phyloP scores from a whole-genome alignment of 192 early-diverging fungal genomes.

The Coemansia guatemalensis region DNA sequence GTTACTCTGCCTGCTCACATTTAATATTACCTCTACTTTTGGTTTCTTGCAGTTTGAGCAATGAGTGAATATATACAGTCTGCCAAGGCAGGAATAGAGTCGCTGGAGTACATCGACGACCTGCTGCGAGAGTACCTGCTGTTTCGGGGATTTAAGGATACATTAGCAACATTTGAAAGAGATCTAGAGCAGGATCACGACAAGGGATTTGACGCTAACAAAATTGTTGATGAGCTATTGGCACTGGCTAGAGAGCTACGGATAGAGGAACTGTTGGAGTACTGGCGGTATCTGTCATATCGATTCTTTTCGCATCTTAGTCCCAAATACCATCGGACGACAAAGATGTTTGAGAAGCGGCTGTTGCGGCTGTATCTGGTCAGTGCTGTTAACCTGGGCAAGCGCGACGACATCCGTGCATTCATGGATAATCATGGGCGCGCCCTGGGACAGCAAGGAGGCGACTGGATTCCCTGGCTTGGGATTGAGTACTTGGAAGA shows the following conservation, averaged over 20 bases:
- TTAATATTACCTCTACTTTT: background rate
- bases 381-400: conserved; percentile 22
- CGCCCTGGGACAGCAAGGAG: conserved; percentile 44
- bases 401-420: conserved; percentile 23
- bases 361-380: conserved; percentile 51
- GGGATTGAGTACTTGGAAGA: conserved; percentile 47
- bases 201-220: conserved; percentile 41
- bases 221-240: conserved; percentile 42
- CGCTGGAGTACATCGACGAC: conserved; percentile 49
- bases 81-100: conserved; percentile 52
- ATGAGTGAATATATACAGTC: conserved; percentile 38
- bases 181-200: conserved; percentile 43
- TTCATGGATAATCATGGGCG: conserved; percentile 42
- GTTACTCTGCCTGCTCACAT: background rate
- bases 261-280: conserved; percentile 29
- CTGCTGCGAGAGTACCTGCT: conserved; percentile 51
- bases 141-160: conserved; percentile 47
- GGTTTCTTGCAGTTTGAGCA: background rate
- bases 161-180: conserved; percentile 38
- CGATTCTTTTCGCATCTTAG: conserved; percentile 55
- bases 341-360: conserved; percentile 52
- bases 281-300: conserved; percentile 47
- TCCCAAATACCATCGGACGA: conserved; percentile 53
- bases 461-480: conserved; percentile 56
- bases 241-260: conserved; percentile 32